These are phyloP conservation scores for Yamadazyma philogaea DNA, from an alignment of 805 yeast genomes.

Conservation along the genomic window DNA sequence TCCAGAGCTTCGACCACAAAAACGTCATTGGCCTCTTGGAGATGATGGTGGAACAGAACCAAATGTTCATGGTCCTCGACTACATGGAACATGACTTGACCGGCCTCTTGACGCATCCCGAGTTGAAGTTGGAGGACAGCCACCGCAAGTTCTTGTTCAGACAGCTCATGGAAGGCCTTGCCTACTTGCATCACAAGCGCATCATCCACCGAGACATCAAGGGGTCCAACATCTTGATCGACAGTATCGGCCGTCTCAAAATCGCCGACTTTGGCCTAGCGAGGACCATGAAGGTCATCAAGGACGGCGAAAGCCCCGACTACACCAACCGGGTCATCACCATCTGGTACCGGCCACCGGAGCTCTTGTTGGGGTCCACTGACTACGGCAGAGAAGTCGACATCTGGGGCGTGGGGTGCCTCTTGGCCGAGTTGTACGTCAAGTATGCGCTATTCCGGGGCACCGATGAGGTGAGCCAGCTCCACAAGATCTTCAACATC, in stretches of 20 bases:
- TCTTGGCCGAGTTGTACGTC: slow-evolving; percentile 76
- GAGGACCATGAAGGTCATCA: slow-evolving; percentile 61
- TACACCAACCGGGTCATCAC: slow-evolving; percentile 96
- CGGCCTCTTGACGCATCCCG: slow-evolving; percentile 78
- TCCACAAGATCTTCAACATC: slow-evolving; percentile 68
- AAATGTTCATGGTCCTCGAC: slow-evolving; percentile 86
- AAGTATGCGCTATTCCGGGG: slow-evolving; percentile 82
- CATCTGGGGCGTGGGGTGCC: slow-evolving; percentile 96
- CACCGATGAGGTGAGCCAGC: slow-evolving; percentile 76
- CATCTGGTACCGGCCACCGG: slow-evolving; percentile 97
- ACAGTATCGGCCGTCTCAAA: slow-evolving; percentile 59
- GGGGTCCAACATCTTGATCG: slow-evolving; percentile 72
- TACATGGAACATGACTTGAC: slow-evolving; percentile 92
- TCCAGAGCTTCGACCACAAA: slow-evolving; percentile 78
- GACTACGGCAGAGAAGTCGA: slow-evolving; percentile 89
- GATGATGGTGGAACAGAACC: slow-evolving; percentile 79
- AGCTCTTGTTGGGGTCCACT: slow-evolving; percentile 84
- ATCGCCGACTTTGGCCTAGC: slow-evolving; percentile 86
- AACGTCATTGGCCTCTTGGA: slow-evolving; percentile 81
- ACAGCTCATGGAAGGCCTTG: slow-evolving; percentile 66
- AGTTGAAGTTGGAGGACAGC: slow-evolving; percentile 55
- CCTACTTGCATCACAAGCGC: slow-evolving; percentile 63
- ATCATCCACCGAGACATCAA: slow-evolving; percentile 80
- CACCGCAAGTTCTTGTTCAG: slow-evolving; percentile 65
- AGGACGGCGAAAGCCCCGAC: slow-evolving; percentile 57